phyloP scores from a whole-genome alignment of 2,329 filamentous ascomycete genomes.

The Trichoderma sp. region DNA sequence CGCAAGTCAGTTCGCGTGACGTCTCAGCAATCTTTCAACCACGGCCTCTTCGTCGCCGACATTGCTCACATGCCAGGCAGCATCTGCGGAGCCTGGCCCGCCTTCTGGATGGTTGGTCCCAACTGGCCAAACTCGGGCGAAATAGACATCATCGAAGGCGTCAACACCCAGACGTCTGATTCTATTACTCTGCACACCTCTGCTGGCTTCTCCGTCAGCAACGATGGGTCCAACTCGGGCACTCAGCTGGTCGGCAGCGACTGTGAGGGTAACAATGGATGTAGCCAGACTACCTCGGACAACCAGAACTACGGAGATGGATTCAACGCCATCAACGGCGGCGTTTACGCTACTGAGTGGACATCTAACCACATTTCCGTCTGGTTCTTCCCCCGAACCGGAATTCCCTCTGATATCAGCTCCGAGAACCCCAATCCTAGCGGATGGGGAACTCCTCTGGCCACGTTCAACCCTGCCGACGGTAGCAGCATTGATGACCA shows the following conservation, averaged over 20 bases:
- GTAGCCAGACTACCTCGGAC: conserved; percentile 56
- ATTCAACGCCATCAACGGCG: conserved; percentile 72
- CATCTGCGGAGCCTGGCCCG: conserved; percentile 75
- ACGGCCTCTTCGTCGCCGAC: conserved; percentile 73
- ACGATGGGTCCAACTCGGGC: conserved; percentile 51
- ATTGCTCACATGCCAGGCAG: conserved; percentile 76
- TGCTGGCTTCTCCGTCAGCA: conserved; percentile 60
- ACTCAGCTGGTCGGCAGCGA: conserved; percentile 53
- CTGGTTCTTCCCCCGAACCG: conserved; percentile 76
- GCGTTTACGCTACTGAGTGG: conserved; percentile 79
- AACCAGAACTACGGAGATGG: conserved; percentile 64
- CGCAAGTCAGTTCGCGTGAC: conserved; percentile 72
- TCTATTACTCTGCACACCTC: conserved; percentile 70
- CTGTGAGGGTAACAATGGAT: conserved; percentile 66
- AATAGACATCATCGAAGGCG: conserved; percentile 81
- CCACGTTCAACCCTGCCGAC: conserved; percentile 67
- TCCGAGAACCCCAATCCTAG: conserved; percentile 64
- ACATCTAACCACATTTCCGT: conserved; percentile 71
- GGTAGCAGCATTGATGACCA: conserved; percentile 71
- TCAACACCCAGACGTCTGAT: conserved; percentile 64
- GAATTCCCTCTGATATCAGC: conserved; percentile 66
- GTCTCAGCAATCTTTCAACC: conserved; percentile 67
- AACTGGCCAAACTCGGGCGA: conserved; percentile 73
- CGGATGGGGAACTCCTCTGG: conserved; percentile 70
- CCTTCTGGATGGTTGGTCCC: conserved; percentile 70